phyloP scores from a whole-genome alignment of 2,329 filamentous ascomycete species.

The Aureobasidium lini region DNA sequence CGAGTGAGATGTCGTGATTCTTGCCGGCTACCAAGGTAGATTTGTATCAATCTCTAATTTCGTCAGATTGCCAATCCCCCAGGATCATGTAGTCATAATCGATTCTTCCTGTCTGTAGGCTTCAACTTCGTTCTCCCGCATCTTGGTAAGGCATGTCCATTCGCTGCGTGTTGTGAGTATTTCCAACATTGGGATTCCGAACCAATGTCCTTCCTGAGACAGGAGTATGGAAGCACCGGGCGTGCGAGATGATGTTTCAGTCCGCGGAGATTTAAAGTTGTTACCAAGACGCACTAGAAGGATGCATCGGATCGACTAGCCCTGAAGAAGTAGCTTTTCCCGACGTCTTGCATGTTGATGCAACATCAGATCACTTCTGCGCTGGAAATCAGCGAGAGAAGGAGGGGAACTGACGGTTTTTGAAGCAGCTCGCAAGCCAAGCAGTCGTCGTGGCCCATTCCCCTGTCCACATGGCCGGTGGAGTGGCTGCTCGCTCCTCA shows the following conservation, averaged over 20 bases:
- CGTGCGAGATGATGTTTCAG: not conserved
- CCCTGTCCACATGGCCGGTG: not conserved
- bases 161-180: no score
- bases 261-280: slow-evolving; percentile 14
- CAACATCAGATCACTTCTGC: not conserved
- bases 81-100: not conserved
- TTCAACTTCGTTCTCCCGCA: not conserved
- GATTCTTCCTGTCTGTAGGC: not conserved
- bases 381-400: not conserved
- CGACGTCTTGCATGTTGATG: slow-evolving; percentile 8
- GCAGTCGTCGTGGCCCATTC: not conserved
- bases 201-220: not conserved
- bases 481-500: not conserved
- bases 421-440: slow-evolving; percentile 3
- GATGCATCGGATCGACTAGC: not conserved
- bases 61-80: not conserved
- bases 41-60: not conserved
- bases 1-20: no score
- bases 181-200: no score
- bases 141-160: no score
- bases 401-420: slow-evolving; percentile 3
- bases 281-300: slow-evolving; percentile 7
- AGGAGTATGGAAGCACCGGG: not conserved
- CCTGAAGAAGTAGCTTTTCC: not conserved
- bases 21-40: not conserved